A percentile compares a stretch with the other conserved stretches of the same genome.
These are phyloP conservation scores for Clausena lansium DNA, from an alignment of 345 rosid species.

Conservation along the genomic window DNA sequence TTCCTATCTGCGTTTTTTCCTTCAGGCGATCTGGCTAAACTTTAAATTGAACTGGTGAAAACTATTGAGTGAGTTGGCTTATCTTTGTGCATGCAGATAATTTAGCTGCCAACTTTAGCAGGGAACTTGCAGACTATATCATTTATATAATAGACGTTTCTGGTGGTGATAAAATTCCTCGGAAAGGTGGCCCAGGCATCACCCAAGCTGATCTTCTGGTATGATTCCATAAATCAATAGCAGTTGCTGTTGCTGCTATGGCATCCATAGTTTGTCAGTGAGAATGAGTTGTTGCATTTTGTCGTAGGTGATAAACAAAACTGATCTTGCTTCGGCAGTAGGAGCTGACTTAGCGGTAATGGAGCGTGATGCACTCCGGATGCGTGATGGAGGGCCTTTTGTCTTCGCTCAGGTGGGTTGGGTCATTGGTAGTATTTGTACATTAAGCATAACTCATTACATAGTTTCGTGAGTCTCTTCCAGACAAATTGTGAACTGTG, in stretches of 20 bases:
- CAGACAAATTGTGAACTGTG: neutral
- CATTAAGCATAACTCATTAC: neutral
- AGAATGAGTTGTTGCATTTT: constrained; percentile 1
- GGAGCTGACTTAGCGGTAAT: constrained; percentile 84
- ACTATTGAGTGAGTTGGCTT: neutral
- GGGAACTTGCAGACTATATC: constrained; percentile 93
- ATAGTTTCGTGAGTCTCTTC: neutral
- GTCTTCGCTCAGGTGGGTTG: constrained; percentile 81
- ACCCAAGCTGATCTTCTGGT: constrained; percentile 97
- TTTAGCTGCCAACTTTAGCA: constrained; percentile 92
- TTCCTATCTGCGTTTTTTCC: neutral
- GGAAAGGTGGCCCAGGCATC: constrained; percentile 98
- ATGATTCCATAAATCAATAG: constrained; percentile 9
- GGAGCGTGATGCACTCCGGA: constrained; percentile 86
- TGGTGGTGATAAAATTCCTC: constrained; percentile 91
- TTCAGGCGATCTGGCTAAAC: neutral
- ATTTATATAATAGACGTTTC: constrained; percentile 95
- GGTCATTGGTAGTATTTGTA: constrained; percentile 6
- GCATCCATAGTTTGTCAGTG: neutral
- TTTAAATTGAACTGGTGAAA: neutral
- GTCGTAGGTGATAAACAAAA: constrained; percentile 85
- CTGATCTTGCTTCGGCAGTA: constrained; percentile 88
- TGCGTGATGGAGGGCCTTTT: constrained; percentile 97
- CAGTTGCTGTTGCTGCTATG: neutral
- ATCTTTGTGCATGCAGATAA: constrained; percentile 59